Percentiles rank a stretch among this genome's conserved stretches.
Conservation (phyloP, 768 basidiomycete genomes). For the Kwoniella sp. region DNA sequence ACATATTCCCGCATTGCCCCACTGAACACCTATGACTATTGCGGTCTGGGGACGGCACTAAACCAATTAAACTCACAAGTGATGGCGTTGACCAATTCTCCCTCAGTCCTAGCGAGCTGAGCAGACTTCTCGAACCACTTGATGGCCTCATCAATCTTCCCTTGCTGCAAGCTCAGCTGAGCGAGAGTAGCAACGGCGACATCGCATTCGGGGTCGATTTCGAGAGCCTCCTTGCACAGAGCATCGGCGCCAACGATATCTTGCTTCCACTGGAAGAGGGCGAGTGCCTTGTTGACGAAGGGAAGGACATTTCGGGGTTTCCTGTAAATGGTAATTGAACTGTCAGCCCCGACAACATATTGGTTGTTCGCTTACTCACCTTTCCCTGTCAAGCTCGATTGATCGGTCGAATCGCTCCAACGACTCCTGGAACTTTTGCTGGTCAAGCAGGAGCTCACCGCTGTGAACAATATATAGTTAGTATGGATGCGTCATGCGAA, state of each 20-base stretch:
- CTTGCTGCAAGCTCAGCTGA: slow-evolving; percentile 87
- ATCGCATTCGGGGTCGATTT: slow-evolving; percentile 89
- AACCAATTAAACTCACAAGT: slow-evolving; percentile 56
- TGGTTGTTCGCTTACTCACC: no score
- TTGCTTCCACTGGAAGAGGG: slow-evolving; percentile 93
- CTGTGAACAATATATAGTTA: slow-evolving; percentile 57
- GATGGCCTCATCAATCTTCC: slow-evolving; percentile 80
- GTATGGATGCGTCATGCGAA: slow-evolving; percentile 3
- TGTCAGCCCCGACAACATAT: no score
- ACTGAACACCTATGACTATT: no score
- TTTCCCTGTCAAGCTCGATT: slow-evolving; percentile 78
- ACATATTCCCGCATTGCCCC: no score
- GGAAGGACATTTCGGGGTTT: slow-evolving; percentile 75
- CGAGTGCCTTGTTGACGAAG: slow-evolving; percentile 95
- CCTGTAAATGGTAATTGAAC: no score
- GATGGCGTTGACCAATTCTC: slow-evolving; percentile 66
- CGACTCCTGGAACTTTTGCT: slow-evolving; percentile 75
- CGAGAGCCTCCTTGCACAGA: slow-evolving; percentile 83
- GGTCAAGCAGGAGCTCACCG: slow-evolving; percentile 91
- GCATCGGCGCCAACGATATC: slow-evolving; percentile 75
- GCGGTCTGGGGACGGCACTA: no score
- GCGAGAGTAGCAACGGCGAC: slow-evolving; percentile 94
- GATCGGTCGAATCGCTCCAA: slow-evolving; percentile 91
- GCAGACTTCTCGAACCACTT: slow-evolving; percentile 82
- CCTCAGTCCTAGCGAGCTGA: slow-evolving; percentile 84